Base-by-base conservation (phyloP, 2,329 filamentous ascomycete genomes). In the Fusarium sarcochroum region DNA sequence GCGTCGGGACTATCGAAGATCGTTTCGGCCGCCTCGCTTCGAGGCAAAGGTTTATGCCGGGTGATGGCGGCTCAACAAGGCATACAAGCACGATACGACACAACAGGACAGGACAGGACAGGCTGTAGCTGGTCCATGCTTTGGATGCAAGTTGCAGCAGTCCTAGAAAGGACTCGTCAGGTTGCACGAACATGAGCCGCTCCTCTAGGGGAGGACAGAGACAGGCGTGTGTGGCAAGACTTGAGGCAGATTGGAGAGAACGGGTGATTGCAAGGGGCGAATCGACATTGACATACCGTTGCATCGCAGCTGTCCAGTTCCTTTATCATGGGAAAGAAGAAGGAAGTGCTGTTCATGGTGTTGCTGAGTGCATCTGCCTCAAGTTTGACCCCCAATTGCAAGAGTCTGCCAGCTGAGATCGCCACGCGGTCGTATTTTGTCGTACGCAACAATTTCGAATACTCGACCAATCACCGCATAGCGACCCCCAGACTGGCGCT, bases 221-320 rank as follows among this genome's bases (percentile, higher is more conserved):
- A 59, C 63, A 64, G 62, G 48, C 45, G 57, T 51, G 42, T 48
- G 58, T 72, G 69, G 67, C 69, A 49, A 70, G 59, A 55, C 47
- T 41, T 40, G 27, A 52, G 54, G 38, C 54, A 65, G 45, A 37
- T 52, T 41, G 37, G 45, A 51, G 44, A 58, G 46, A 46, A 47
- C 40, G 41, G 47, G 42, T 64, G 27, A 67, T 68, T 67, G 27
- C 60, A 32, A 58, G 34, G 51, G 57, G 51, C 48, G 46, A 59
- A 54, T 61, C 42, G 55, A 55, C 40, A 53, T 58, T 57, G 68
- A 17, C 50, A 48, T 56, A 32, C 38, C 18, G 58, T 63, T 68
- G 68, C 70, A 72, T 73, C 63, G 68, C 68, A 69, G 59, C 30
- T 42, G 52, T 40, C 66, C 58, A 53, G 20, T 55, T 42, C 50